Evolutionary conservation across 2,329 filamentous ascomycete genomes (phyloP), one percentile per base, ranked within the genome.

Genomic region (Monosporascus ibericus): DNA sequence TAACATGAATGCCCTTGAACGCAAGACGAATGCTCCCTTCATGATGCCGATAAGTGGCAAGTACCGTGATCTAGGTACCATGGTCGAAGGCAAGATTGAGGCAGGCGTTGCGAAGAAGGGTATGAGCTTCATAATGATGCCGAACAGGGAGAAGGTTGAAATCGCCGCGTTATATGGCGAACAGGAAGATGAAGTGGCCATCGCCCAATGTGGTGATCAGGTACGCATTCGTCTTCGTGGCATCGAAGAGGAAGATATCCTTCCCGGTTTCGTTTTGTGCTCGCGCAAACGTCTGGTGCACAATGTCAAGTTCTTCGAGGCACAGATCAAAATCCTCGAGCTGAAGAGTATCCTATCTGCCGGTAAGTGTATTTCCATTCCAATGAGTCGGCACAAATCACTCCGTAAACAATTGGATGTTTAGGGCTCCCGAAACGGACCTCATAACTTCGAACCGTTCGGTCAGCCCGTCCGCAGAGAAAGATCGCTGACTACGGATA

Each of bases 41-140:
- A 97, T 99, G 94, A 96, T 99, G 92, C 89, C 94, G 8, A 81
- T 99, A 59, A 89, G 88, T 58, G 90, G 90, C 72, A 99, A 99
- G 75, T 99, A 97, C 77, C 84, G 88, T 63, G 95, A 99, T 69
- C 87, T 99, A 80, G 94, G 94, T 64, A 99, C 94, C 56, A 91
- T 99, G 82, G 83, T 96, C 42, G 95, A 99, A 75, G 94, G 94
- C 60, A 96, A 96, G 79, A 88, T 99, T 59, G 94, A 99, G 72
- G 88, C 92, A 18, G 92, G 91, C 69, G 88, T 96, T 47, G 79
- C 95, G 70, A 94, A 94, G 78, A 97, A 97, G 80, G 86, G 86
- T 56, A 85, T 87, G 74, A 84, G 74, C 55, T 84, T 95, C 65
- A 74, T 95, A 54, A 90, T 99, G 86, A 99, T 99, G 94, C 94